A percentile compares a stretch with the other conserved stretches of the same genome.
These are phyloP conservation scores for Vigna unguiculata DNA, from an alignment of 306 rosid species.

Conservation along the genomic window DNA sequence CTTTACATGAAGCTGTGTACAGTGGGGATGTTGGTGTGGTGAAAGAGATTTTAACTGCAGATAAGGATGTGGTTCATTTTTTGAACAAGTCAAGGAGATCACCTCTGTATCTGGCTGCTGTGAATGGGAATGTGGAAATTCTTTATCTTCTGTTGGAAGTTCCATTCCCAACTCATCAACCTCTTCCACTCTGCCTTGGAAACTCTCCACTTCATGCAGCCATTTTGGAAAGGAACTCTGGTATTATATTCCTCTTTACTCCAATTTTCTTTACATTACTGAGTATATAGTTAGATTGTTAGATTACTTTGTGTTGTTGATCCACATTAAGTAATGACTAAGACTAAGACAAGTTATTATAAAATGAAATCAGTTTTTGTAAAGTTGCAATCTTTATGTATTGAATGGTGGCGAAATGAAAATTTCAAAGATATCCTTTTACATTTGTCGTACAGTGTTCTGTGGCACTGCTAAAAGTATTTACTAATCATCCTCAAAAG, in stretches of 20 bases:
- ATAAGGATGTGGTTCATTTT: not conserved
- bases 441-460: too few relatives aligned
- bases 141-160: not conserved
- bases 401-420: too few relatives aligned
- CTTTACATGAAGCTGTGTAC: conserved; percentile 45
- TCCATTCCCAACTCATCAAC: not conserved
- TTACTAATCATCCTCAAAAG: too few relatives aligned
- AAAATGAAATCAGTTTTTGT: too few relatives aligned
- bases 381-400: too few relatives aligned
- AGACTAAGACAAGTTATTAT: too few relatives aligned
- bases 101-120: conserved; percentile 44
- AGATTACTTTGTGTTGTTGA: too few relatives aligned
- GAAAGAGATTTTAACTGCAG: not conserved
- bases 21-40: not conserved
- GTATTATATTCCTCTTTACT: conserved; percentile 10
- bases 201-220: conserved; percentile 45
- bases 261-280: not conserved
- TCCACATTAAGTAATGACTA: too few relatives aligned
- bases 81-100: conserved; percentile 20
- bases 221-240: not conserved
- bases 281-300: too few relatives aligned
- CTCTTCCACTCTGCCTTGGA: not conserved
- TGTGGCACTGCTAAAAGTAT: too few relatives aligned
- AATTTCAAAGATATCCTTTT: too few relatives aligned
- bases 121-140: not conserved